phyloP scores from a whole-genome alignment of 768 basidiomycete genomes.

The Psilocybe azurescens region DNA sequence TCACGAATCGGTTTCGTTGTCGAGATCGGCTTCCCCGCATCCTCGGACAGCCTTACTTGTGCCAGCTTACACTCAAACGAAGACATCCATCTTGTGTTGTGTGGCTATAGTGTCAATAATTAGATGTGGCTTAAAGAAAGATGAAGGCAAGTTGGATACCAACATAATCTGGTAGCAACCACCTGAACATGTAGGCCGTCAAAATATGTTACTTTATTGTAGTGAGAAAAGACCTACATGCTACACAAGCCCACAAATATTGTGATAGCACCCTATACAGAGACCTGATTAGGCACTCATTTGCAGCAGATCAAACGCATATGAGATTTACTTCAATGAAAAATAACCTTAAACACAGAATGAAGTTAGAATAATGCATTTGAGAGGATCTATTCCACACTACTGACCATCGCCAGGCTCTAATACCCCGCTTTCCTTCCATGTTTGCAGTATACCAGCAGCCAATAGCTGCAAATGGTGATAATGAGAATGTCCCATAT shows the following conservation, averaged over 20 bases:
- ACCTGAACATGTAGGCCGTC: neutral
- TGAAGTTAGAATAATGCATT: neutral
- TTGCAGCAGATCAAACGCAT: constrained; percentile 13
- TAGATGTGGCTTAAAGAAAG: neutral
- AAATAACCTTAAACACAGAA: neutral
- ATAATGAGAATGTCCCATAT: neutral
- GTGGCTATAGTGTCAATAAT: constrained; percentile 40
- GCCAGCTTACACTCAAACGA: constrained; percentile 59
- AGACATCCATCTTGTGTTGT: constrained; percentile 67
- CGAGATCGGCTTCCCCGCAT: constrained; percentile 69
- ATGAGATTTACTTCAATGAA: constrained; percentile 38
- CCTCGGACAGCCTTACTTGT: constrained; percentile 69
- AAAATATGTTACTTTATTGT: neutral
- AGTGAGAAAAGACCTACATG: neutral
- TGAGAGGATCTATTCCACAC: neutral
- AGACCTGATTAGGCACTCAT: neutral
- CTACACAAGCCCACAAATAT: constrained; percentile 2
- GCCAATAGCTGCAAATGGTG: constrained; percentile 57
- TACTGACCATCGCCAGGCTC: constrained; percentile 64
- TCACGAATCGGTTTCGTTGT: constrained; percentile 62
- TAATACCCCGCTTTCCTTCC: constrained; percentile 69
- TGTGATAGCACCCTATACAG: constrained; percentile 4
- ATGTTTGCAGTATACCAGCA: constrained; percentile 70
- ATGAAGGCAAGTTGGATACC: neutral
- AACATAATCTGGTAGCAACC: constrained; percentile 10